Percentiles rank a stretch among this genome's conserved stretches.
These are phyloP conservation scores for Globisporangium splendens DNA, from an alignment of 352 stramenopile species.

Conservation along the genomic window DNA sequence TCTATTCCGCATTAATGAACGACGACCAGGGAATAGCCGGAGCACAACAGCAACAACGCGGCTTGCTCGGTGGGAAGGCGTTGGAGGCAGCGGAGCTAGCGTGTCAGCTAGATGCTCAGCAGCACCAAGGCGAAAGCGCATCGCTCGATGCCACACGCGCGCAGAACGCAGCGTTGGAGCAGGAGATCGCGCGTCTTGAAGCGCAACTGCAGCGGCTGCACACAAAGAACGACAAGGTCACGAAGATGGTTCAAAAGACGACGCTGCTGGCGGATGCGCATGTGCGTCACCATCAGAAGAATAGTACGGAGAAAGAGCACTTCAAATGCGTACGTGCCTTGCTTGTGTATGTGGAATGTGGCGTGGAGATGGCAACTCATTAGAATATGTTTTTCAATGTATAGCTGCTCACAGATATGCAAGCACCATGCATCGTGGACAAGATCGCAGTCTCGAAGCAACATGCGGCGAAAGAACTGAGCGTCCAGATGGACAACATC, in stretches of 20 bases:
- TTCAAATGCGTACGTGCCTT: conserved; percentile 20
- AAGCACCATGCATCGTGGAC: background rate
- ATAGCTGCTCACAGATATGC: conserved; percentile 6
- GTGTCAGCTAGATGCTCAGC: conserved; percentile 10
- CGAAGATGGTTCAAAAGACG: conserved; percentile 22
- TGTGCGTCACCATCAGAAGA: conserved; percentile 5
- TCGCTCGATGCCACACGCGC: conserved; percentile 25
- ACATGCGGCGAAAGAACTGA: conserved; percentile 5
- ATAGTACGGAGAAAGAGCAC: conserved; percentile 11
- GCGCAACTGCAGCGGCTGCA: conserved; percentile 19
- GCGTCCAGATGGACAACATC: conserved; percentile 16
- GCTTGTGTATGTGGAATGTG: background rate
- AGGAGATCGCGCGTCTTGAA: conserved; percentile 29
- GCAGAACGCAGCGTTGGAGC: conserved; percentile 20
- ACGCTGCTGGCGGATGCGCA: conserved; percentile 9
- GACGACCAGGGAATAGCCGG: background rate
- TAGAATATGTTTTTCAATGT: background rate
- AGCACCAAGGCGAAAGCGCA: conserved; percentile 8
- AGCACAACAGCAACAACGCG: background rate
- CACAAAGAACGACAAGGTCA: conserved; percentile 24
- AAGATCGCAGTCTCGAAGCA: background rate
- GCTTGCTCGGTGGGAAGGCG: conserved; percentile 19
- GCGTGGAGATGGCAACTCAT: background rate
- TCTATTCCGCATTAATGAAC: conserved; percentile 26
- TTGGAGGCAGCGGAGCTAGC: conserved; percentile 19